Evolutionary conservation across 163 green algal genomes (phyloP).

Genomic region (Dunaliella salina): DNA sequence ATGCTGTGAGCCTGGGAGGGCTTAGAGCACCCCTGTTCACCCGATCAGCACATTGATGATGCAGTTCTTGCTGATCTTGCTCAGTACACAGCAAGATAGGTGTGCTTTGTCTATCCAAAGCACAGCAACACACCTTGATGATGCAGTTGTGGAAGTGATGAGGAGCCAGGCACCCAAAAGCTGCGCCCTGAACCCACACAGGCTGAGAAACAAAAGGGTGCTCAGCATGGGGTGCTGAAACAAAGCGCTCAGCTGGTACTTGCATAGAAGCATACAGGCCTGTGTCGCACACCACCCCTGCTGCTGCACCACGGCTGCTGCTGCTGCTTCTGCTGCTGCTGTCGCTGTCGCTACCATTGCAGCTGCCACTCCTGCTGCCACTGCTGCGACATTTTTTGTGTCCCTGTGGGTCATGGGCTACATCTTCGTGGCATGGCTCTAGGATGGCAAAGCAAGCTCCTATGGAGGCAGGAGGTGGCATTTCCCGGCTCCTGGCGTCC

Average conservation of each 20-base stretch:
- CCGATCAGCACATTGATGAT: too few species aligned
- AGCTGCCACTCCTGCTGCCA: not conserved
- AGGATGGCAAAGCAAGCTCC: slow-evolving; percentile 1
- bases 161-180: slow-evolving; percentile 57
- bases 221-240: too few species aligned
- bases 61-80: too few species aligned
- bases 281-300: too few species aligned
- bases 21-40: too few species aligned
- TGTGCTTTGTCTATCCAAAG: too few species aligned
- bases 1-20: too few species aligned
- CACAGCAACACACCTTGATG: not conserved
- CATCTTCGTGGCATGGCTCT: not conserved
- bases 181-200: slow-evolving; percentile 28
- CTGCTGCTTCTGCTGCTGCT: not conserved
- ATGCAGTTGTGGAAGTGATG: slow-evolving; percentile 46
- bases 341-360: not conserved
- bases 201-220: not conserved
- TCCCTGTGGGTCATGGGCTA: too few species aligned
- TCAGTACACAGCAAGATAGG: too few species aligned
- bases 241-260: too few species aligned
- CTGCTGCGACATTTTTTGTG: too few species aligned
- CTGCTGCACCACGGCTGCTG: not conserved
- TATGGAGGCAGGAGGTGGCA: not conserved
- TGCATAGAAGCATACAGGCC: too few species aligned
- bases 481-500: not conserved